Conservation (phyloP, 805 yeast genomes). For the Yueomyces sinensis region DNA sequence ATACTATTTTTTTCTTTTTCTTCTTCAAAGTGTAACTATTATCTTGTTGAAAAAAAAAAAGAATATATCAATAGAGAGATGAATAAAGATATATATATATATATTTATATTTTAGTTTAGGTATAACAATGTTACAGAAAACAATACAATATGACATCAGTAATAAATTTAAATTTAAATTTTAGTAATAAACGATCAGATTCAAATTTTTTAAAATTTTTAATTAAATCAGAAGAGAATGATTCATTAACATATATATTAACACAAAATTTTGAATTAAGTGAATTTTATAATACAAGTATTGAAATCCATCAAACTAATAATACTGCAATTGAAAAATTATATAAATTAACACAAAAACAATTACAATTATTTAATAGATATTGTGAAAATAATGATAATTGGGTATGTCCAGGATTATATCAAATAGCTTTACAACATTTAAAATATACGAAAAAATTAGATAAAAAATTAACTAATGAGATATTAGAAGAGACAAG, state of each 20-base stretch:
- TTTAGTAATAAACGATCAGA: not conserved
- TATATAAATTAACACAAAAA: constrained; percentile 22
- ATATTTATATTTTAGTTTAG: too few relatives aligned
- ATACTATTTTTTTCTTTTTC: too few relatives aligned
- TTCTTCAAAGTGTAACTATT: too few relatives aligned
- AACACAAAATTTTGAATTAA: constrained; percentile 2
- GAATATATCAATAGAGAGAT: too few relatives aligned
- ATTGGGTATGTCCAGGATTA: constrained; percentile 31
- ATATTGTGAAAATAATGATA: constrained; percentile 37
- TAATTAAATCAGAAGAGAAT: constrained; percentile 1
- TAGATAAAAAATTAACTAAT: constrained; percentile 19
- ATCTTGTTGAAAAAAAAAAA: too few relatives aligned
- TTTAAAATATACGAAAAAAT: not conserved
- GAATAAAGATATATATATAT: too few relatives aligned
- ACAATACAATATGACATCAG: not conserved
- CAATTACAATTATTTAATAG: constrained; percentile 36
- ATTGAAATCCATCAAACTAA: constrained; percentile 1
- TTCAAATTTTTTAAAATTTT: constrained; percentile 6
- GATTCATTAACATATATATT: constrained; percentile 1
- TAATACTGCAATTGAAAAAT: not conserved
- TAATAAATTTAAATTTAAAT: not conserved
- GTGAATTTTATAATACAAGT: constrained; percentile 8
- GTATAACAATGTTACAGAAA: not conserved
- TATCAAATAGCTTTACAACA: constrained; percentile 10
- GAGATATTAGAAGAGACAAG: constrained; percentile 38